These are phyloP conservation scores for Dicorynia guianensis DNA, from an alignment of 306 rosid species.

Conservation along the genomic window DNA sequence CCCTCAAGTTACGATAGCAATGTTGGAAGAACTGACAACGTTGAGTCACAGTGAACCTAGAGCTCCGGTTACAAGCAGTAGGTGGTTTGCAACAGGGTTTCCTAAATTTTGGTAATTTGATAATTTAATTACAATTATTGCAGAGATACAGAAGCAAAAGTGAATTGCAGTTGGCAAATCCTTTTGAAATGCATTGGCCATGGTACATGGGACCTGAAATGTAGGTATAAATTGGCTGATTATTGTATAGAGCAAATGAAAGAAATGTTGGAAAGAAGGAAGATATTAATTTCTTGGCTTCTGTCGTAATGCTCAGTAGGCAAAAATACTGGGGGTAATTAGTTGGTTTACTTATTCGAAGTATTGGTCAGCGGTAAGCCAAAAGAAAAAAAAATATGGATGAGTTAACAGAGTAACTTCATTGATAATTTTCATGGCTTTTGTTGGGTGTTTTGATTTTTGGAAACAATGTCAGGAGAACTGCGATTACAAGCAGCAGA, in stretches of 20 bases:
- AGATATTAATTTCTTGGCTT: conserved; percentile 40
- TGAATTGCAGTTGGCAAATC: conserved; percentile 32
- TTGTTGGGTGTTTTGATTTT: conserved; percentile 11
- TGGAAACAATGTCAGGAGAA: too few relatives aligned
- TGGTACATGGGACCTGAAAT: conserved; percentile 45
- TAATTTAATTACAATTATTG: conserved; percentile 28
- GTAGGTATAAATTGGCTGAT: conserved; percentile 59
- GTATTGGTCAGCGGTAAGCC: conserved; percentile 56
- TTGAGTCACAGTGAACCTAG: too few relatives aligned
- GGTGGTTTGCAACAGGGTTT: background rate
- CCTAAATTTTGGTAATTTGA: conserved; percentile 1
- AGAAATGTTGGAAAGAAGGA: conserved; percentile 32
- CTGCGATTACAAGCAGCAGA: too few relatives aligned
- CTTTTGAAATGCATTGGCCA: too few relatives aligned
- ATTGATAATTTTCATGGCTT: conserved; percentile 36
- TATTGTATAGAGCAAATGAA: conserved; percentile 58
- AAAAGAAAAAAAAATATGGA: conserved; percentile 50
- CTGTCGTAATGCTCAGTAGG: conserved; percentile 39
- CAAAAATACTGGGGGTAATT: conserved; percentile 45
- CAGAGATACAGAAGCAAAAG: conserved; percentile 64
- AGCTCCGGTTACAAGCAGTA: too few relatives aligned
- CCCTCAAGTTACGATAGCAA: too few relatives aligned
- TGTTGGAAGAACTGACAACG: too few relatives aligned
- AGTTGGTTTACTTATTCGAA: conserved; percentile 44
- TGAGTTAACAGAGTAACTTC: conserved; percentile 52